phyloP scores from a whole-genome alignment of 768 basidiomycete species.

The Trametopsis cervina region DNA sequence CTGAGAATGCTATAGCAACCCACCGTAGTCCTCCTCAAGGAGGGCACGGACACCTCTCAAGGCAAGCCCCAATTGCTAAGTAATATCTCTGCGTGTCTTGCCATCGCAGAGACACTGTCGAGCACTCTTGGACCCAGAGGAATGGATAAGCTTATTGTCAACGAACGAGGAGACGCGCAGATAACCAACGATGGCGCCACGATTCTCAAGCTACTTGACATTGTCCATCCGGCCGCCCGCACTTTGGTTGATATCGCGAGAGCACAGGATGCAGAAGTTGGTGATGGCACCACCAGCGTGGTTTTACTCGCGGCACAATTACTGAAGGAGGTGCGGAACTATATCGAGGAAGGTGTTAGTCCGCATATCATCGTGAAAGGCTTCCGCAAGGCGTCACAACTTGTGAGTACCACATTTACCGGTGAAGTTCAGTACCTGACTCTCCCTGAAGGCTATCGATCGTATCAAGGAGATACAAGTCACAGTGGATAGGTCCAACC shows the following conservation, averaged over 20 bases:
- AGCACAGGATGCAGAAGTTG: constrained; percentile 97
- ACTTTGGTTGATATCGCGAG: constrained; percentile 98
- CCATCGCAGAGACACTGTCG: constrained; percentile 85
- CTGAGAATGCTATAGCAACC: constrained; percentile 65
- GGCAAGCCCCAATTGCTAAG: constrained; percentile 88
- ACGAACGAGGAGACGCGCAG: constrained; percentile 90
- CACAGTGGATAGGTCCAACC: constrained; percentile 81
- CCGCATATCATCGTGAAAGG: constrained; percentile 98
- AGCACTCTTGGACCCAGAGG: constrained; percentile 96
- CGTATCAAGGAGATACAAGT: constrained; percentile 88
- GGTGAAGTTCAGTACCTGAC: constrained; percentile 12
- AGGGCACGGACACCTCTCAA: constrained; percentile 95
- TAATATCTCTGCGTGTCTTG: constrained; percentile 95
- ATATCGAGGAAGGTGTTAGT: constrained; percentile 95
- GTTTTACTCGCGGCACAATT: constrained; percentile 92
- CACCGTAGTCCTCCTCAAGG: constrained; percentile 90
- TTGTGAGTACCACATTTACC: constrained; percentile 49
- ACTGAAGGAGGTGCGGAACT: constrained; percentile 84
- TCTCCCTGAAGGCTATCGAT: constrained; percentile 63
- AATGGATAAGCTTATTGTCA: constrained; percentile 98
- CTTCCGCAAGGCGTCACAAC: constrained; percentile 76
- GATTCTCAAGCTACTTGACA: constrained; percentile 93
- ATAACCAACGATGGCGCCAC: constrained; percentile 99
- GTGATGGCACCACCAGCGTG: constrained; percentile 96
- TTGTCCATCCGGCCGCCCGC: constrained; percentile 95